Conservation (phyloP, 352 stramenopile genomes). For the Phytophthora ramorum region DNA sequence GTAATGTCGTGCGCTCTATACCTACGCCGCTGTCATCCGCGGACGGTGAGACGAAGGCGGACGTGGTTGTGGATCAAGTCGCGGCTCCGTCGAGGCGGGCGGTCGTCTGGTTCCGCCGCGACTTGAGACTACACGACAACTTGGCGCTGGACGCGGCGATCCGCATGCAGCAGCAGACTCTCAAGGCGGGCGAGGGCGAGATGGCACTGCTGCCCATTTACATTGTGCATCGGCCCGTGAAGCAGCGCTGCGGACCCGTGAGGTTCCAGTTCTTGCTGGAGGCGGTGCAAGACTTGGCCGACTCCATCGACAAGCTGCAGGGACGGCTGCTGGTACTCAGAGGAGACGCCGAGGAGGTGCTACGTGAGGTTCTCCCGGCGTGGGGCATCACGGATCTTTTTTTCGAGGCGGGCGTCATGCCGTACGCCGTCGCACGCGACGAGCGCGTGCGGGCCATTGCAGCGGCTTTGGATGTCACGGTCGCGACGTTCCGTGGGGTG, state of each 20-base stretch:
- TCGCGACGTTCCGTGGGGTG: slow-evolving; percentile 44
- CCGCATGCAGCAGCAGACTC: slow-evolving; percentile 22
- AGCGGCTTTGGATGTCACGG: slow-evolving; percentile 36
- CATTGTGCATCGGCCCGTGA: slow-evolving; percentile 82
- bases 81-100: slow-evolving; percentile 35
- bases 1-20: not conserved
- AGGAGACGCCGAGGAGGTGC: slow-evolving; percentile 66
- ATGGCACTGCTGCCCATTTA: slow-evolving; percentile 81
- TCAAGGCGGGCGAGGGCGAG: slow-evolving; percentile 14
- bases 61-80: slow-evolving; percentile 1
- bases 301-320: slow-evolving; percentile 35
- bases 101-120: slow-evolving; percentile 94
- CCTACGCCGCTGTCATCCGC: not conserved
- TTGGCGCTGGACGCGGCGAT: slow-evolving; percentile 84
- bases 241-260: slow-evolving; percentile 67
- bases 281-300: slow-evolving; percentile 81
- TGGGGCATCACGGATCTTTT: slow-evolving; percentile 78
- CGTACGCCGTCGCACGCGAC: slow-evolving; percentile 56
- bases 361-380: slow-evolving; percentile 53
- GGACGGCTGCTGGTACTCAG: slow-evolving; percentile 61
- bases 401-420: slow-evolving; percentile 67
- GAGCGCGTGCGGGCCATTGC: slow-evolving; percentile 50
- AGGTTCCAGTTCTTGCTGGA: slow-evolving; percentile 95
- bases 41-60: not conserved
- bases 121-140: slow-evolving; percentile 97